Percentiles rank a stretch among this genome's conserved stretches.
Evolutionary conservation across 306 rosid genomes (phyloP).

Genomic region (Trichosanthes truncata): DNA sequence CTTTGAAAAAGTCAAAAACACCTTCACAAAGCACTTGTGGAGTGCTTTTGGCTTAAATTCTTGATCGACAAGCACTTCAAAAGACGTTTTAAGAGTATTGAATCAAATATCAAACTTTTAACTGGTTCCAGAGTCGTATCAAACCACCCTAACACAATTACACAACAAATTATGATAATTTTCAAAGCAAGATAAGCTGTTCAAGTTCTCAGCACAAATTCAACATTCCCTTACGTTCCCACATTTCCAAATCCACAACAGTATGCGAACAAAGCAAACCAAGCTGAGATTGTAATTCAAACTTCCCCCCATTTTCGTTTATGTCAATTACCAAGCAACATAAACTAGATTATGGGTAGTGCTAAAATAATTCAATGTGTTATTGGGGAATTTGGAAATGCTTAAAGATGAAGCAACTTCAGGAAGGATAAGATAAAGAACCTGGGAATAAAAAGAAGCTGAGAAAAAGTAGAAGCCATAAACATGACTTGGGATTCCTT

Average conservation of each 20-base stretch:
- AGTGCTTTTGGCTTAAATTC: background rate
- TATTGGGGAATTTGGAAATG: background rate
- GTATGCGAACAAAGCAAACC: background rate
- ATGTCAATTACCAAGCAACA: background rate
- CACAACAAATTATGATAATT: conserved; percentile 13
- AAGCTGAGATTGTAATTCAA: background rate
- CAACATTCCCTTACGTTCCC: background rate
- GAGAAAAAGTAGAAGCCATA: conserved; percentile 56
- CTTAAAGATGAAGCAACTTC: background rate
- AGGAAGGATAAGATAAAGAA: conserved; percentile 17
- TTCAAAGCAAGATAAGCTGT: background rate
- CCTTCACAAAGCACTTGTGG: background rate
- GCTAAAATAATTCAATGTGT: no score
- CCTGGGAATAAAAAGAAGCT: conserved; percentile 61
- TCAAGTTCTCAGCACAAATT: background rate
- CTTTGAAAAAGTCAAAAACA: background rate
- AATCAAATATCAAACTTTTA: background rate
- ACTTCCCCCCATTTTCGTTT: background rate
- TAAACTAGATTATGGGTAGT: background rate
- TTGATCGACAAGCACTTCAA: background rate
- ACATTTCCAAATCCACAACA: conserved; percentile 1
- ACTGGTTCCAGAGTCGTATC: background rate
- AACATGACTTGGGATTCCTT: conserved; percentile 11
- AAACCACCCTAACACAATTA: background rate
- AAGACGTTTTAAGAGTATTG: background rate